phyloP scores from a whole-genome alignment of 768 basidiomycete species.

The Suillus subalutaceus region DNA sequence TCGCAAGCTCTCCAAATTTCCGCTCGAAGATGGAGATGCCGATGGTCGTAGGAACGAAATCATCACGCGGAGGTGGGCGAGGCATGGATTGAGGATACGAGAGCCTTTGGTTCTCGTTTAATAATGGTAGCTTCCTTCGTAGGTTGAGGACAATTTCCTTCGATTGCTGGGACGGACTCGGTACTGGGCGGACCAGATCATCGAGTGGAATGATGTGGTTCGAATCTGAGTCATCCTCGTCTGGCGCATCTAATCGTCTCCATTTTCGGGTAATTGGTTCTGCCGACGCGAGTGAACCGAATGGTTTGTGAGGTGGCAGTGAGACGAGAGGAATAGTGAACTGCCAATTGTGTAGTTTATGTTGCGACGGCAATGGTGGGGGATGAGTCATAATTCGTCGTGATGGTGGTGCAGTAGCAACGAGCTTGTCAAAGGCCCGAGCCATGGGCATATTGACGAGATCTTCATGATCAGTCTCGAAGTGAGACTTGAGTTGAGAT shows the following conservation, averaged over 20 bases:
- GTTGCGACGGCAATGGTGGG: constrained; percentile 16
- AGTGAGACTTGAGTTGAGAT: constrained; percentile 28
- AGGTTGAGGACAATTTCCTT: constrained; percentile 18
- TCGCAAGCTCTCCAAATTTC: constrained; percentile 27
- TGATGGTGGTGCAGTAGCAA: constrained; percentile 22
- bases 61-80: constrained; percentile 21
- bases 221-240: constrained; percentile 19
- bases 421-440: constrained; percentile 21
- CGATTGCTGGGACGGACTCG: background rate
- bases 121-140: constrained; percentile 8
- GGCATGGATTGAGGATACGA: constrained; percentile 26
- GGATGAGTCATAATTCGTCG: constrained; percentile 13
- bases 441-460: constrained; percentile 20
- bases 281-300: background rate
- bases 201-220: constrained; percentile 23
- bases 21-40: constrained; percentile 24
- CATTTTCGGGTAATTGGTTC: constrained; percentile 32
- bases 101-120: constrained; percentile 14
- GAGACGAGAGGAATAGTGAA: background rate
- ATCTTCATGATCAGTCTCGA: constrained; percentile 24
- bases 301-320: background rate
- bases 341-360: background rate
- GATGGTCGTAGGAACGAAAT: constrained; percentile 20
- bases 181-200: constrained; percentile 19
- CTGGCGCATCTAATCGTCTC: constrained; percentile 32